These are phyloP conservation scores for Arthrobotrys conoides DNA, from an alignment of 2,329 filamentous ascomycete species.

Conservation along the genomic window DNA sequence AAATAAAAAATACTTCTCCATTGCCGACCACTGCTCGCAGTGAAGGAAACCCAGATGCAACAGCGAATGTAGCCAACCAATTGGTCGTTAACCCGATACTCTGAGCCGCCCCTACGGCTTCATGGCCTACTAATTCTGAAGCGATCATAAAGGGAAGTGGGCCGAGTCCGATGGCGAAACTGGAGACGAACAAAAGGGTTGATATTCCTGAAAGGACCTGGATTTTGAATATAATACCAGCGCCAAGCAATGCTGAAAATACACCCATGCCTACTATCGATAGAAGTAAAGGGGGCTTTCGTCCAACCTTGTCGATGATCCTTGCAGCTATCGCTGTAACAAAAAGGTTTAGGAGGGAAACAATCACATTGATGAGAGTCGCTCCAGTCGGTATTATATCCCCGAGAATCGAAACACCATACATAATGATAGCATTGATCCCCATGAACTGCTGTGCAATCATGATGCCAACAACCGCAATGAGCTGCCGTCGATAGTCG, in stretches of 20 bases:
- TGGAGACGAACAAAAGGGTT: conserved; percentile 86
- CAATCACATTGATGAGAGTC: conserved; percentile 85
- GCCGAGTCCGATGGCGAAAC: conserved; percentile 90
- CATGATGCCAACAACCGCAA: conserved; percentile 92
- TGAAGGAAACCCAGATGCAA: conserved; percentile 95
- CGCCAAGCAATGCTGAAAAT: conserved; percentile 81
- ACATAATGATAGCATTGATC: conserved; percentile 99
- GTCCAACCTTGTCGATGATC: conserved; percentile 86
- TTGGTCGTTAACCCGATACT: conserved; percentile 89
- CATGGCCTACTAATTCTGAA: conserved; percentile 88
- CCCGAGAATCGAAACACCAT: conserved; percentile 89
- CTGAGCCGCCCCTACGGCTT: conserved; percentile 92
- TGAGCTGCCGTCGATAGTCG: conserved; percentile 78
- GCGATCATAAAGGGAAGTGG: conserved; percentile 96
- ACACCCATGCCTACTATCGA: conserved; percentile 88
- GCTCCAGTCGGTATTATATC: conserved; percentile 85
- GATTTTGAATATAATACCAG: conserved; percentile 81
- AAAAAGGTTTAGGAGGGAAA: conserved; percentile 87
- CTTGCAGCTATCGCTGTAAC: conserved; percentile 86
- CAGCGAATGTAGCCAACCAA: conserved; percentile 90
- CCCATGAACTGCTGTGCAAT: conserved; percentile 91
- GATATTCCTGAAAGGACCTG: conserved; percentile 84
- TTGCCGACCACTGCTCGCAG: conserved; percentile 80
- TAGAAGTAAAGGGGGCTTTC: conserved; percentile 85
- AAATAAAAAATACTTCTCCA: conserved; percentile 93